These are phyloP conservation scores for Picea glauca DNA, from an alignment of 75 land plant genomes.

Conservation along the genomic window DNA sequence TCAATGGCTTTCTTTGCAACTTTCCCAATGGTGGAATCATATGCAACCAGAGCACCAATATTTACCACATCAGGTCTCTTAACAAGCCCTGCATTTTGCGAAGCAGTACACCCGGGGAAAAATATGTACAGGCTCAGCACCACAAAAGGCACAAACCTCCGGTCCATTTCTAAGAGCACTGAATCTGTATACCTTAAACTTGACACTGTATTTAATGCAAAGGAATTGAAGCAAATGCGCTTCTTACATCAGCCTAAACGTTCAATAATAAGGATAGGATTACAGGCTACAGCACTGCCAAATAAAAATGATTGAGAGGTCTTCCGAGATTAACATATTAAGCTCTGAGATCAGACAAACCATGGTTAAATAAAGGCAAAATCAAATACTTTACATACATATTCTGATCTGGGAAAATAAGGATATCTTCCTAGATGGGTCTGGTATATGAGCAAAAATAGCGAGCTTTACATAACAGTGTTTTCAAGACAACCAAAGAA, in stretches of 20 bases:
- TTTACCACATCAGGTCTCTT: slow-evolving; percentile 5
- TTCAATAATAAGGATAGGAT: no score
- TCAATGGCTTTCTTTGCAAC: slow-evolving; percentile 15
- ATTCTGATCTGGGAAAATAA: neutral
- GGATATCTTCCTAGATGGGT: neutral
- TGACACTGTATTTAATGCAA: neutral
- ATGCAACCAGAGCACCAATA: slow-evolving; percentile 21
- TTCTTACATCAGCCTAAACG: no score
- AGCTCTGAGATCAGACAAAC: neutral
- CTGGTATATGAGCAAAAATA: neutral
- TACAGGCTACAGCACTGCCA: no score
- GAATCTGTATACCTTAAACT: neutral
- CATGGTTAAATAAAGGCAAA: neutral
- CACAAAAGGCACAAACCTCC: neutral
- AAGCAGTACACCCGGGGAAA: neutral
- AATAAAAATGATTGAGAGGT: neutral
- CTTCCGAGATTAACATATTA: neutral
- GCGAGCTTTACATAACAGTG: no score
- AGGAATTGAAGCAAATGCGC: neutral
- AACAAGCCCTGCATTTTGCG: neutral
- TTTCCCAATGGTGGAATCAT: slow-evolving; percentile 13
- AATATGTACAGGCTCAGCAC: neutral
- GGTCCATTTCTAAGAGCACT: neutral
- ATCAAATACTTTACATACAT: neutral
- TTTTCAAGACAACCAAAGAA: no score